These are phyloP conservation scores for Capsella rubella DNA, from an alignment of 441 rosid species.

Conservation along the genomic window DNA sequence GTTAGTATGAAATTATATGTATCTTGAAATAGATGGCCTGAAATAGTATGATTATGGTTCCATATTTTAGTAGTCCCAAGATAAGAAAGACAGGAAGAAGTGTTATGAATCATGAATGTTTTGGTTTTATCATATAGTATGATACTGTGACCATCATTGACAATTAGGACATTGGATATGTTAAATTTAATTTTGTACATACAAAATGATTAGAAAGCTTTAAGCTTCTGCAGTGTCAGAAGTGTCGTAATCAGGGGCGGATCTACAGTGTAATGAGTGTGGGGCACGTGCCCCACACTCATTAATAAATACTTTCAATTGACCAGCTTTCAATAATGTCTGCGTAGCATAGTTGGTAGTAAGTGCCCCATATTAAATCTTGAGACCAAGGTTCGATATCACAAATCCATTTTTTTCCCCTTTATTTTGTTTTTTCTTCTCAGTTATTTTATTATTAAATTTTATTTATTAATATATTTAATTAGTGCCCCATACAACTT, in stretches of 20 bases:
- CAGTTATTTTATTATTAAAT: too few species aligned
- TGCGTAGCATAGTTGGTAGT: too few species aligned
- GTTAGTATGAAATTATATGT: neutral
- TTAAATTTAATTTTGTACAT: slow-evolving; percentile 5
- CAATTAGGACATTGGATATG: neutral
- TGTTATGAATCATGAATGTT: slow-evolving; percentile 23
- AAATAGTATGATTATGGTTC: neutral
- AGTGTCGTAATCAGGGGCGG: slow-evolving; percentile 29
- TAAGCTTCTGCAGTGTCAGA: slow-evolving; percentile 11
- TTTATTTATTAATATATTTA: too few species aligned
- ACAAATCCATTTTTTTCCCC: too few species aligned
- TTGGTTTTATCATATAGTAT: neutral
- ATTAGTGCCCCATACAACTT: too few species aligned
- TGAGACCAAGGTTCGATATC: too few species aligned
- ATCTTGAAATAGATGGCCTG: neutral
- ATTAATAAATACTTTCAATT: too few species aligned
- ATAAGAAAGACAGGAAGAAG: slow-evolving; percentile 11
- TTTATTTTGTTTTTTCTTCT: too few species aligned
- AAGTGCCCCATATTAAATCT: too few species aligned
- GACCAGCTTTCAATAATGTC: too few species aligned
- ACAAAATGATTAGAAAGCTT: slow-evolving; percentile 4
- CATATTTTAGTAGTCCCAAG: slow-evolving; percentile 1
- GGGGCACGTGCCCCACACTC: too few species aligned
- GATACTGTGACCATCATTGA: slow-evolving; percentile 6
- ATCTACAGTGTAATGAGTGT: too few species aligned